Conservation (phyloP, 176 grass and related monocot species). For the Elymus sibiricus region DNA sequence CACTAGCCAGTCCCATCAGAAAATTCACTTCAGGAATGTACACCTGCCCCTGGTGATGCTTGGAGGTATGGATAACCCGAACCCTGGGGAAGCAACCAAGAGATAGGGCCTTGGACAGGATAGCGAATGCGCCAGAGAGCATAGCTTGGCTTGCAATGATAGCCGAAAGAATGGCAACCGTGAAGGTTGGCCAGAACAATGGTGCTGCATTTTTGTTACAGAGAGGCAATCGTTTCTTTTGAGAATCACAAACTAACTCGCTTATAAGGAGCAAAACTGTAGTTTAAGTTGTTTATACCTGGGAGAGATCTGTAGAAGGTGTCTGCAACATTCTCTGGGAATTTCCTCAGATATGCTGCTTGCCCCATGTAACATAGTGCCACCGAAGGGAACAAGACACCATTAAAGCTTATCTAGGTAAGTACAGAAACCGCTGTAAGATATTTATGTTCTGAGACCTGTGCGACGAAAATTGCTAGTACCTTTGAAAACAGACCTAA, state of each 20-base stretch:
- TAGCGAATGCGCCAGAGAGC: constrained; percentile 66
- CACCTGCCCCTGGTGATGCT: constrained; percentile 71
- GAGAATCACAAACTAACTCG: not conserved
- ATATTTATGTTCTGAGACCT: not conserved
- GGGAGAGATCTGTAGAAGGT: constrained; percentile 83
- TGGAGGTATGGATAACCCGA: constrained; percentile 68
- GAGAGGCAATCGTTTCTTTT: not conserved
- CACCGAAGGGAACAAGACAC: constrained; percentile 67
- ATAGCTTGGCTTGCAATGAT: constrained; percentile 90
- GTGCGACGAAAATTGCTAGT: not conserved
- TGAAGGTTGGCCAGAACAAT: constrained; percentile 73
- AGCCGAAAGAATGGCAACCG: constrained; percentile 59
- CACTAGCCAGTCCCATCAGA: constrained; percentile 60
- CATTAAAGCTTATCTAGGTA: constrained; percentile 62
- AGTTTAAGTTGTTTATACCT: constrained; percentile 32
- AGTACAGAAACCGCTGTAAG: not conserved
- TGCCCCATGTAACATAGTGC: constrained; percentile 72
- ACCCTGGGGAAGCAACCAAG: constrained; percentile 81
- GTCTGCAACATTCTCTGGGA: constrained; percentile 41
- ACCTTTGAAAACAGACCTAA: not conserved
- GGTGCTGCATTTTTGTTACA: constrained; percentile 23
- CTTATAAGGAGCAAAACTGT: not conserved
- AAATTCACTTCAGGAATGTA: constrained; percentile 92
- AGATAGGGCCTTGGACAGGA: constrained; percentile 74
- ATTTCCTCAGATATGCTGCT: constrained; percentile 59